Base-by-base conservation (phyloP, 1,284 basidiomycete genomes). In the Tilletiaria anomala region DNA sequence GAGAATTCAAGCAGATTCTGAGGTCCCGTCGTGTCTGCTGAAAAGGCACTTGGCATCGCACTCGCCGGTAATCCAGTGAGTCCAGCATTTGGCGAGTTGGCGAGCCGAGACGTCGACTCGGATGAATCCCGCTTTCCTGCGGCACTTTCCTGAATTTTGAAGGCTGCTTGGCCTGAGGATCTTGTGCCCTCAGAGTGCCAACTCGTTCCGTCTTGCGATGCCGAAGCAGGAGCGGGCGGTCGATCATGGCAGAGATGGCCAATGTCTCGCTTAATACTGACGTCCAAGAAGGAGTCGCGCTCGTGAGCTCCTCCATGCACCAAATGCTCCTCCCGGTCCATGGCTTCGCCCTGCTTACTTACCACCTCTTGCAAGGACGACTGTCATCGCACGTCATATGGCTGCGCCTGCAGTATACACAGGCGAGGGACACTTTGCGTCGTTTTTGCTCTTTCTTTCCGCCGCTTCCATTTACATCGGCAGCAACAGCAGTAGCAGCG, bases 321-420 rank as follows among this genome's bases (percentile, higher is more conserved):
- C n/a, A n/a, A n/a, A n/a, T n/a, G n/a, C n/a, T n/a, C n/a, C n/a
- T n/a, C n/a, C n/a, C n/a, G n/a, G n/a, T n/a, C n/a, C n/a, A n/a
- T n/a, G n/a, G n/a, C n/a, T n/a, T n/a, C n/a, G n/a, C n/a, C n/a
- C n/a, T n/a, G n/a, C n/a, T n/a, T n/a, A n/a, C n/a, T n/a, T n/a
- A n/a, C n/a, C 70, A 70, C 4, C 69, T 45, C 35, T 56, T 54
- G 37, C 69, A 70, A 1, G 69, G 69, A 4, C 68, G 45, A n/a
- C 56, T 58, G 15, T 67, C 63, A 32, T 69, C 69, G 47, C 69
- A 70, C 5, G 64, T 62, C 69, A 70, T 84, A 76, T 86, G 81
- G 75, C 83, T 87, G 46, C 86, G 72, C 54, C 87, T 74, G 69
- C 87, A 93, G 70, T 91, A 94, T 38, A 94, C 73, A 67, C 88